Percentiles rank a stretch among this genome's conserved stretches.
Conservation (phyloP, 441 rosid species). For the Arabidopsis hybrid region DNA sequence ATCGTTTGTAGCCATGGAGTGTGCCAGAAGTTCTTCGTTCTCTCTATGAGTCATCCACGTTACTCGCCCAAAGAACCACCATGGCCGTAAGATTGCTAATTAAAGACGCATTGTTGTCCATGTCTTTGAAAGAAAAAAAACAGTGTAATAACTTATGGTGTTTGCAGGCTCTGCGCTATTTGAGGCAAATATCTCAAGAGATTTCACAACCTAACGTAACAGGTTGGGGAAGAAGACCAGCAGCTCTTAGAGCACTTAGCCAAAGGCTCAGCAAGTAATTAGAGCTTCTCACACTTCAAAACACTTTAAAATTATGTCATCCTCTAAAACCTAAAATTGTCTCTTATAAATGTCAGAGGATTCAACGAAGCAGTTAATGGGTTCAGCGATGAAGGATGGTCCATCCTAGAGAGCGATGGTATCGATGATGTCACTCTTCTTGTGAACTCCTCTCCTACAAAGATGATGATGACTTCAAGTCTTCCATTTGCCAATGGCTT, state of each 20-base stretch:
- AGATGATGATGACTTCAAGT: conserved; percentile 60
- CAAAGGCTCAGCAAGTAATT: conserved; percentile 72
- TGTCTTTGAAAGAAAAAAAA: background rate
- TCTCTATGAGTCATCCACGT: conserved; percentile 71
- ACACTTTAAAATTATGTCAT: background rate
- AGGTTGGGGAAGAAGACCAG: conserved; percentile 79
- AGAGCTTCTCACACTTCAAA: conserved; percentile 12
- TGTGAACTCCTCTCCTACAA: conserved; percentile 65
- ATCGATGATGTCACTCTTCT: conserved; percentile 73
- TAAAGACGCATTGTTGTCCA: background rate
- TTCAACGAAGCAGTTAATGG: conserved; percentile 81
- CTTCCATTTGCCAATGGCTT: conserved; percentile 61
- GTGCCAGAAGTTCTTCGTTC: conserved; percentile 83
- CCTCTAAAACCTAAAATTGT: conserved; percentile 14
- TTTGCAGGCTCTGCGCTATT: conserved; percentile 68
- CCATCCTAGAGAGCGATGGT: conserved; percentile 76
- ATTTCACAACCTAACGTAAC: conserved; percentile 67
- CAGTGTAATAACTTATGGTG: conserved; percentile 4
- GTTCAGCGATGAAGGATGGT: conserved; percentile 77
- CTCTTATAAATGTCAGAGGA: conserved; percentile 52
- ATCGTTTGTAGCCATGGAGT: conserved; percentile 63
- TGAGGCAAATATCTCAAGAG: conserved; percentile 78
- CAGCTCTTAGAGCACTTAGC: conserved; percentile 69
- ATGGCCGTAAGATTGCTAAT: conserved; percentile 61
- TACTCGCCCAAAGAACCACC: conserved; percentile 77